Conservation (phyloP, 1,284 basidiomycete species). For the Mixia osmundae region DNA sequence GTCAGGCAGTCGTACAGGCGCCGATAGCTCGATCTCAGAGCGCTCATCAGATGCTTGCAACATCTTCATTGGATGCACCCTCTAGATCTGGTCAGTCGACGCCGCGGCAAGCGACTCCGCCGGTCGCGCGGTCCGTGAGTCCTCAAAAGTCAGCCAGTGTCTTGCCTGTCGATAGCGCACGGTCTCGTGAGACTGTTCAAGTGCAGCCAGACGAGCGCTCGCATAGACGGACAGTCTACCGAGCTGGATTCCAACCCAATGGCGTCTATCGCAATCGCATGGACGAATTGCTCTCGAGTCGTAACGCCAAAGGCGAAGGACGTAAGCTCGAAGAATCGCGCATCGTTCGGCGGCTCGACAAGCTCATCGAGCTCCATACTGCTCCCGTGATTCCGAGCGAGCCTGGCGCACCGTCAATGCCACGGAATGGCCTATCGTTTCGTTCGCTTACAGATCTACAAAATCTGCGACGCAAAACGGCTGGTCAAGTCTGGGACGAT, state of each 20-base stretch:
- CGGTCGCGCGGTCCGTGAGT: too few relatives aligned
- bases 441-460: not conserved
- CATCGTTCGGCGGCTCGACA: conserved; percentile 7
- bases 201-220: too few relatives aligned
- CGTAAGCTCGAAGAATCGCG: conserved; percentile 3
- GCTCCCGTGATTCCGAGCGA: not conserved
- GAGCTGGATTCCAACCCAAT: conserved; percentile 9
- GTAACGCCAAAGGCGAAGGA: not conserved
- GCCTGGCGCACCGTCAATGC: not conserved
- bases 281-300: conserved; percentile 4
- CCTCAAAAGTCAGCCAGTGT: too few relatives aligned
- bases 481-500: not conserved
- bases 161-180: too few relatives aligned
- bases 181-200: too few relatives aligned
- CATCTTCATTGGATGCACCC: too few relatives aligned
- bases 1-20: too few relatives aligned
- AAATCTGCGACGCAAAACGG: not conserved
- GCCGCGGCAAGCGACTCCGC: too few relatives aligned
- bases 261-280: conserved; percentile 7
- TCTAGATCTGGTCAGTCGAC: too few relatives aligned
- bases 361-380: conserved; percentile 7
- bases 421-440: not conserved
- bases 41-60: too few relatives aligned
- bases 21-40: too few relatives aligned
- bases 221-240: too few relatives aligned